Evolutionary conservation across 1,284 basidiomycete genomes (phyloP).

Genomic region (Tausonia pullulans): DNA sequence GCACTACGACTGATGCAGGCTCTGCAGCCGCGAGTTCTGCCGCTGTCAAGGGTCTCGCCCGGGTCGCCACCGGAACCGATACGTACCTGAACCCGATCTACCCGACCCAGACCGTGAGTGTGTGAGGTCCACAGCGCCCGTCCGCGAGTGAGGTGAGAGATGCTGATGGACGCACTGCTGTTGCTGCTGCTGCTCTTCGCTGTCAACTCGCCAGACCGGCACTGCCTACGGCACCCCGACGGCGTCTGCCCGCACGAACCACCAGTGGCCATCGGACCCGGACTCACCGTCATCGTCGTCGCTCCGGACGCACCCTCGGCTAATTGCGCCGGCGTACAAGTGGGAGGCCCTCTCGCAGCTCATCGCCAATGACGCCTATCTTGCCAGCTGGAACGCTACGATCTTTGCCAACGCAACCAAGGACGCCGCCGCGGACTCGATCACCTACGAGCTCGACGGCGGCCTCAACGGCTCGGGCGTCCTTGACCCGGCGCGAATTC

Average conservation of each 20-base stretch:
- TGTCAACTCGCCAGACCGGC: constrained; percentile 50
- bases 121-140: too few species aligned
- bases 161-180: constrained; percentile 1
- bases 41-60: constrained; percentile 1
- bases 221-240: constrained; percentile 68
- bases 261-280: constrained; percentile 64
- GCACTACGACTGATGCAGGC: constrained; percentile 28
- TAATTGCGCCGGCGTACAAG: constrained; percentile 84
- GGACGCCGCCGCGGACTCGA: constrained; percentile 51
- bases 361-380: constrained; percentile 74
- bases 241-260: constrained; percentile 39
- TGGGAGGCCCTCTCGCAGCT: constrained; percentile 72
- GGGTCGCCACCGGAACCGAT: constrained; percentile 58
- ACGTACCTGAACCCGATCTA: constrained; percentile 71
- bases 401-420: constrained; percentile 83
- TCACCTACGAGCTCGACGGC: constrained; percentile 63
- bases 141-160: too few species aligned
- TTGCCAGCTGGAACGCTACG: constrained; percentile 77
- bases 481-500: constrained; percentile 76
- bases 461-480: constrained; percentile 63
- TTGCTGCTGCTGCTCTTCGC: constrained; percentile 8
- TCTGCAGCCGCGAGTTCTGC: constrained; percentile 28
- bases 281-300: constrained; percentile 53
- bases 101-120: constrained; percentile 69
- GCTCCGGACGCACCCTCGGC: constrained; percentile 66